Conservation (phyloP, 257 asterid genomes). For the Cynanchum wilfordii region DNA sequence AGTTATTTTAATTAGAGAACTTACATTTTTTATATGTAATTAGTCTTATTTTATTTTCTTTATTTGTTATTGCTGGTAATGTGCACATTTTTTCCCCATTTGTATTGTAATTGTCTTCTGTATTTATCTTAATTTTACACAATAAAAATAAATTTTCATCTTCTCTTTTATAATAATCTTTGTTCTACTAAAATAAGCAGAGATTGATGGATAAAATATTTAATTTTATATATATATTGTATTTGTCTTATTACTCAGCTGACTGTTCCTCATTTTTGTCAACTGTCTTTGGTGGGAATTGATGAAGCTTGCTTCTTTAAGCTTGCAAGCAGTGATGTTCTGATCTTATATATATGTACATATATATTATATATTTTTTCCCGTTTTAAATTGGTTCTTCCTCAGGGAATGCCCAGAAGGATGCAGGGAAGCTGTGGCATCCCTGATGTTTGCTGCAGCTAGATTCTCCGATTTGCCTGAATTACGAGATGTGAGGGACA, state of each 20-base stretch:
- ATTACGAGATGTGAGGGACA: conserved; percentile 83
- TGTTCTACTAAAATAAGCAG: not conserved
- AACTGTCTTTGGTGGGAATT: not conserved
- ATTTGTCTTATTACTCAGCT: not conserved
- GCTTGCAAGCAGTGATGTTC: not conserved
- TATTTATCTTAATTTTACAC: not conserved
- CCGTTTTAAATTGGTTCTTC: conserved; percentile 13
- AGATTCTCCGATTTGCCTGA: conserved; percentile 97
- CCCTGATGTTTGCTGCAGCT: conserved; percentile 95
- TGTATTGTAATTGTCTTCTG: not conserved
- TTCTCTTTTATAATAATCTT: not conserved
- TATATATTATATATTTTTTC: not conserved
- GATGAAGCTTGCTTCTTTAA: not conserved
- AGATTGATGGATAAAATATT: not conserved
- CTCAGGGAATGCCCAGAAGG: conserved; percentile 93
- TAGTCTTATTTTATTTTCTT: not conserved
- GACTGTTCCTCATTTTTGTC: not conserved
- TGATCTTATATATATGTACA: not conserved
- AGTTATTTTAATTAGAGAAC: not conserved
- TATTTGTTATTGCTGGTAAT: not conserved
- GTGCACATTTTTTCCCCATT: not conserved
- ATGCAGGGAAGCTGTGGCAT: conserved; percentile 83
- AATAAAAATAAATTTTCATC: not conserved
- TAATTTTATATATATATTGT: not conserved
- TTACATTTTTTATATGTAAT: too few relatives aligned